phyloP scores from a whole-genome alignment of 2,329 filamentous ascomycete genomes.

The Pseudocercospora vitis region DNA sequence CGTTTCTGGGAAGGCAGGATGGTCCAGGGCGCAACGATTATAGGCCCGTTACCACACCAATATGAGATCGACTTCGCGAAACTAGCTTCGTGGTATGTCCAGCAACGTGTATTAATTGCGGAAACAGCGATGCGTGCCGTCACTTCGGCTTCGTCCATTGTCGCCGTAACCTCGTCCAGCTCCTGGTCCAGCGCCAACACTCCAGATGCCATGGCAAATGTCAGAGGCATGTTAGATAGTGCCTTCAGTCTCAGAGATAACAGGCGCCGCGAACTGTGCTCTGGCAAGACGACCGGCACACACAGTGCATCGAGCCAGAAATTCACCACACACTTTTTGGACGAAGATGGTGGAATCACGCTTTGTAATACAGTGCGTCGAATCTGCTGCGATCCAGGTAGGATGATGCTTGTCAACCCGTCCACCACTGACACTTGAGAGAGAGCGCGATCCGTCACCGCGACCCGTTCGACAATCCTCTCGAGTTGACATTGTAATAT shows the following conservation, averaged over 20 bases:
- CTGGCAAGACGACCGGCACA: neutral
- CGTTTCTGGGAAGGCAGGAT: neutral
- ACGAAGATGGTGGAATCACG: neutral
- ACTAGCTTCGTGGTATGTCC: neutral
- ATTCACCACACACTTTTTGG: neutral
- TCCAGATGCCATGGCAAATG: neutral
- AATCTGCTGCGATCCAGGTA: neutral
- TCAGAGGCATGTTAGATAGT: neutral
- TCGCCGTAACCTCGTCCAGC: neutral
- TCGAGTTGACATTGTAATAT: constrained; percentile 1
- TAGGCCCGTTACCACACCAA: neutral
- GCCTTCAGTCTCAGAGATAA: neutral
- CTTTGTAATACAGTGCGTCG: neutral
- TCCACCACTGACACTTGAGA: neutral
- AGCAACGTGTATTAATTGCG: neutral
- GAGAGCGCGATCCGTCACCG: neutral
- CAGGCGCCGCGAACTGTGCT: neutral
- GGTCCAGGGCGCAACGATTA: neutral
- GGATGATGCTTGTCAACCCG: neutral
- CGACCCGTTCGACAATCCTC: neutral
- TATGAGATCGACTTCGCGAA: neutral
- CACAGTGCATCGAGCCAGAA: neutral
- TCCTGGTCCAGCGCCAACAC: neutral
- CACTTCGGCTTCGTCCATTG: neutral
- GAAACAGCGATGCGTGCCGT: constrained; percentile 3